Conservation (phyloP, 352 stramenopile genomes). For the Phytopythium montanum region DNA sequence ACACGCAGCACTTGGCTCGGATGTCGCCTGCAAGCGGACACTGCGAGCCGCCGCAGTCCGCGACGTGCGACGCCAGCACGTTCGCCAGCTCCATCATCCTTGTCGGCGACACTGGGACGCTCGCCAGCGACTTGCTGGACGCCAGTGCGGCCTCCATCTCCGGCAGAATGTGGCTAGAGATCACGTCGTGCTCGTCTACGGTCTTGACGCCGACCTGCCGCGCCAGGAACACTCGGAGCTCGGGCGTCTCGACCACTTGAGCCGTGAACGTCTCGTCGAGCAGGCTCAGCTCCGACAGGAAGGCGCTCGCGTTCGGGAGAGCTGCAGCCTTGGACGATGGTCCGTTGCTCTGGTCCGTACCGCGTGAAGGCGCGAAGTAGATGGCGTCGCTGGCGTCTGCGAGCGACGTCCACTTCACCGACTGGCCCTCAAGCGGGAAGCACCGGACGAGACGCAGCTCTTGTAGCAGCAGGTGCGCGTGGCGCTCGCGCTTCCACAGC, state of each 20-base stretch:
- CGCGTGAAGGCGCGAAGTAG: slow-evolving; percentile 13
- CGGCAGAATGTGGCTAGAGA: slow-evolving; percentile 56
- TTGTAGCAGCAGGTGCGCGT: slow-evolving; percentile 40
- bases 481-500: slow-evolving; percentile 51
- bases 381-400: slow-evolving; percentile 32
- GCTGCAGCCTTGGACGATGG: neutral
- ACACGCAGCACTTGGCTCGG: slow-evolving; percentile 25
- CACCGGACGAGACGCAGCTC: slow-evolving; percentile 73
- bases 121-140: neutral
- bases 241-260: slow-evolving; percentile 17
- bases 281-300: slow-evolving; percentile 26
- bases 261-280: slow-evolving; percentile 38
- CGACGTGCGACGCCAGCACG: slow-evolving; percentile 34
- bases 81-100: slow-evolving; percentile 24
- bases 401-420: slow-evolving; percentile 38
- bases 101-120: neutral
- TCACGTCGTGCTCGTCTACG: slow-evolving; percentile 70
- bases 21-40: slow-evolving; percentile 27
- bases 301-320: neutral
- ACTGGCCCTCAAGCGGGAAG: slow-evolving; percentile 43
- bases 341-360: neutral
- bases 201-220: slow-evolving; percentile 54
- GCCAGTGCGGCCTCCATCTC: slow-evolving; percentile 19
- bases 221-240: slow-evolving; percentile 45
- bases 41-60: slow-evolving; percentile 13